Percentiles rank a stretch among this genome's conserved stretches.
Conservation (phyloP, 1,284 basidiomycete genomes). For the Ceratobasidium sp. region DNA sequence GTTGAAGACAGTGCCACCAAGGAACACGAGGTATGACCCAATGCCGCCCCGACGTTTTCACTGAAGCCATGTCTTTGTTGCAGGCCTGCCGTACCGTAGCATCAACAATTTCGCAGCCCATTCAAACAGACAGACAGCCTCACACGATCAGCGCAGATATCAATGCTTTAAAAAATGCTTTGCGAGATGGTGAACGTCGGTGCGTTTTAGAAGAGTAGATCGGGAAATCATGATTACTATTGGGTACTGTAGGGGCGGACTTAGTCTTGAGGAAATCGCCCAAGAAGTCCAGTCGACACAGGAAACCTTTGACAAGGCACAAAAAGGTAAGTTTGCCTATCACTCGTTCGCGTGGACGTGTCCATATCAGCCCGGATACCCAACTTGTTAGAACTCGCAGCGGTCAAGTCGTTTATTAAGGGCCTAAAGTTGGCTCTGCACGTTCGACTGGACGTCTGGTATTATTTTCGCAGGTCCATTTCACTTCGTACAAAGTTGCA, state of each 20-base stretch:
- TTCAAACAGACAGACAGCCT: slow-evolving; percentile 42
- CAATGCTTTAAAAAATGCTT: slow-evolving; percentile 72
- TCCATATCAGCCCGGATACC: background rate
- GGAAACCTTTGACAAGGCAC: slow-evolving; percentile 68
- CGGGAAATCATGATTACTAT: background rate
- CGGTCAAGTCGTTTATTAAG: slow-evolving; percentile 25
- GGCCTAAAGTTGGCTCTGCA: slow-evolving; percentile 15
- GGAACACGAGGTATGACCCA: slow-evolving; percentile 48
- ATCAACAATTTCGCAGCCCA: slow-evolving; percentile 32
- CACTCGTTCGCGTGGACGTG: background rate
- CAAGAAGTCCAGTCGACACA: slow-evolving; percentile 75
- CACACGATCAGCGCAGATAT: slow-evolving; percentile 74
- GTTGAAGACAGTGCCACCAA: slow-evolving; percentile 70
- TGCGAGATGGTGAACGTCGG: slow-evolving; percentile 78
- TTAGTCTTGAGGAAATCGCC: slow-evolving; percentile 81
- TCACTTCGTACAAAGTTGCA: slow-evolving; percentile 79
- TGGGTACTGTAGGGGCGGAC: slow-evolving; percentile 70
- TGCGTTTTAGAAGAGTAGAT: slow-evolving; percentile 55
- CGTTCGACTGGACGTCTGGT: slow-evolving; percentile 78
- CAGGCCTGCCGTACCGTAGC: slow-evolving; percentile 79
- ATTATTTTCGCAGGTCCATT: slow-evolving; percentile 76
- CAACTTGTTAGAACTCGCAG: slow-evolving; percentile 4
- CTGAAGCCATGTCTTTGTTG: background rate
- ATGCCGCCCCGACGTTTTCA: too few species aligned
- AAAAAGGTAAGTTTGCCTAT: slow-evolving; percentile 57